A percentile compares a stretch with the other conserved stretches of the same genome.
These are phyloP conservation scores for Handroanthus guayacan DNA, from an alignment of 257 asterid species.

Conservation along the genomic window DNA sequence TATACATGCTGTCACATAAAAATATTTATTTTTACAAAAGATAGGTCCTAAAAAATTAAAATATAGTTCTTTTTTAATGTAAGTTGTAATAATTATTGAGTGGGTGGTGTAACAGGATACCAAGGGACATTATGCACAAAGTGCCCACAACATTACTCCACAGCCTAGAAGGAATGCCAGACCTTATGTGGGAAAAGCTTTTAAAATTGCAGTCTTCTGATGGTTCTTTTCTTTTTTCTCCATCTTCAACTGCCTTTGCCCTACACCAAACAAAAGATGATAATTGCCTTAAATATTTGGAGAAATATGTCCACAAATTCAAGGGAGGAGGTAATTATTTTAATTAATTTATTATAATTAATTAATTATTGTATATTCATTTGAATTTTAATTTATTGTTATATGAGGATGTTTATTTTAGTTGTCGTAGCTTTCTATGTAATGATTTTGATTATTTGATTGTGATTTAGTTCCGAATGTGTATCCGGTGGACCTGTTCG, in stretches of 20 bases:
- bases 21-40: constrained; percentile 13
- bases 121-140: constrained; percentile 68
- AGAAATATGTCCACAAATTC: constrained; percentile 56
- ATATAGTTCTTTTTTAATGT: background rate
- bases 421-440: no score
- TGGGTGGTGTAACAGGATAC: constrained; percentile 62
- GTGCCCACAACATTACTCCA: constrained; percentile 91
- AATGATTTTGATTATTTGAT: background rate
- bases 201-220: constrained; percentile 61
- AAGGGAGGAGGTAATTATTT: constrained; percentile 84
- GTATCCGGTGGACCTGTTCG: constrained; percentile 95
- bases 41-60: constrained; percentile 15
- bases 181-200: constrained; percentile 77
- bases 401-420: background rate
- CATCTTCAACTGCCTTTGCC: constrained; percentile 91
- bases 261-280: constrained; percentile 73
- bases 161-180: constrained; percentile 86
- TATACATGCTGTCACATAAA: constrained; percentile 13
- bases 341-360: background rate
- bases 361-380: background rate
- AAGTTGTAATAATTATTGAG: constrained; percentile 40
- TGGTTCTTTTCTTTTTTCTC: constrained; percentile 94
- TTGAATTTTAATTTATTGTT: background rate
- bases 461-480: constrained; percentile 71
- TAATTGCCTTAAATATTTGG: constrained; percentile 68